Percentiles rank a stretch among this genome's conserved stretches.
Evolutionary conservation across 371 early-diverging fungal species (phyloP).

Genomic region (Mortierella sp.): DNA sequence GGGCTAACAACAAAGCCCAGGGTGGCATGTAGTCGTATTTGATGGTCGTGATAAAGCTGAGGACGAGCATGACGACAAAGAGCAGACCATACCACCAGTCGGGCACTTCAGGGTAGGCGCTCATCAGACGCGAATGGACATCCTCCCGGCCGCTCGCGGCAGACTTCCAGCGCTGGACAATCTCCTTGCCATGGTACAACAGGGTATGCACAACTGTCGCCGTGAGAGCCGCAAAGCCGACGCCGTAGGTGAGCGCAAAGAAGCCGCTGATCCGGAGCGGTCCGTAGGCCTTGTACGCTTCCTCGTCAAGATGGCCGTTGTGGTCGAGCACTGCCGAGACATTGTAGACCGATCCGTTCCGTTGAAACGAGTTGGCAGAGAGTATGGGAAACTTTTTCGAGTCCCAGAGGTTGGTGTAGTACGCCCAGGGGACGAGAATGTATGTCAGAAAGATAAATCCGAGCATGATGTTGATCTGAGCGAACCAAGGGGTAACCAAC

Average conservation of each 20-base stretch:
- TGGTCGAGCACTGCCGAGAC: conserved; percentile 27
- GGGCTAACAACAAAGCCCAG: conserved; percentile 78
- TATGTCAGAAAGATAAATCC: conserved; percentile 65
- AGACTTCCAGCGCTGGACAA: conserved; percentile 33
- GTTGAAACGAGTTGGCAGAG: conserved; percentile 55
- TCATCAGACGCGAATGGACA: conserved; percentile 79
- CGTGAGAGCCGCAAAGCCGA: conserved; percentile 63
- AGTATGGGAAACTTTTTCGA: conserved; percentile 61
- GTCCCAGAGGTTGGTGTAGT: conserved; percentile 62
- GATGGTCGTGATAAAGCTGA: conserved; percentile 66
- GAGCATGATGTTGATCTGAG: conserved; percentile 61
- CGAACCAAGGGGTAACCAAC: conserved; percentile 65
- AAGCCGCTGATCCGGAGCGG: conserved; percentile 73
- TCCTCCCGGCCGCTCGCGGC: conserved; percentile 62
- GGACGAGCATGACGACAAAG: conserved; percentile 62
- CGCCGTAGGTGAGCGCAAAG: conserved; percentile 69
- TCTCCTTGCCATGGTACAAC: conserved; percentile 64
- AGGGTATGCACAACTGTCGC: conserved; percentile 64
- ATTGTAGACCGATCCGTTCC: conserved; percentile 59
- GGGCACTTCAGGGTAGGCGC: conserved; percentile 75
- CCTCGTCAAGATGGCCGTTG: conserved; percentile 61
- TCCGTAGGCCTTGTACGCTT: conserved; percentile 63
- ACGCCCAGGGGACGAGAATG: conserved; percentile 66
- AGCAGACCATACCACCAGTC: conserved; percentile 77
- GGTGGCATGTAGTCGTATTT: conserved; percentile 71